Conservation (phyloP, 805 yeast species). For the Clavispora asparagi region DNA sequence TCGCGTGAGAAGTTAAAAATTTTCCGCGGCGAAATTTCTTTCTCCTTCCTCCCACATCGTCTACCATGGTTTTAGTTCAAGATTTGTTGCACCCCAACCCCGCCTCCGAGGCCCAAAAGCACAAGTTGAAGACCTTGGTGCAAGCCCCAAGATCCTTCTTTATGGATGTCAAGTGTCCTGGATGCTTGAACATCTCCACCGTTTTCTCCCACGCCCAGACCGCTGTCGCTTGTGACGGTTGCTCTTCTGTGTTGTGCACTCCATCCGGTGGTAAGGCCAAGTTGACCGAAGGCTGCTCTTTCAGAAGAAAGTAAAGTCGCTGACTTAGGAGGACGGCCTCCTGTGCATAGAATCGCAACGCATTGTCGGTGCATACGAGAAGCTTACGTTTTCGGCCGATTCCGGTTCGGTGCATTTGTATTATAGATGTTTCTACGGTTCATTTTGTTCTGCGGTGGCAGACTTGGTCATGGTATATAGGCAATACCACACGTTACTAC, state of each 20-base stretch:
- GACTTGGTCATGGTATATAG: constrained; percentile 1
- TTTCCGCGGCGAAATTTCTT: constrained; percentile 2
- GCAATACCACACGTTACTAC: background rate
- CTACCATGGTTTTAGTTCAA: constrained; percentile 84
- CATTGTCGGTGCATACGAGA: background rate
- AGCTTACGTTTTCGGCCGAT: background rate
- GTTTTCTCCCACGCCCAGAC: constrained; percentile 99
- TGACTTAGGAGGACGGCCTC: background rate
- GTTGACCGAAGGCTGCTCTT: constrained; percentile 98
- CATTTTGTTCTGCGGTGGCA: constrained; percentile 1
- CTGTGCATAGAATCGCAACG: constrained; percentile 1
- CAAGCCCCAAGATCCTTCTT: constrained; percentile 98
- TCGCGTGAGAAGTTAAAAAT: constrained; percentile 5
- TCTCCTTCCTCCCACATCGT: constrained; percentile 6
- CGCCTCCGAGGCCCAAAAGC: constrained; percentile 93
- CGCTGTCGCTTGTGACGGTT: constrained; percentile 98
- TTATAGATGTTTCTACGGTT: constrained; percentile 7
- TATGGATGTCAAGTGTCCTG: constrained; percentile 99
- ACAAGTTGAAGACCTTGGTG: constrained; percentile 96
- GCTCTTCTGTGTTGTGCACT: constrained; percentile 96
- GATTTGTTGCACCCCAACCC: constrained; percentile 97
- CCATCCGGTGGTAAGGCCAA: constrained; percentile 99
- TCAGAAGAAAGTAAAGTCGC: constrained; percentile 86
- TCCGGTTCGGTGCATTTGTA: constrained; percentile 12
- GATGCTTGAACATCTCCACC: constrained; percentile 98